Base-by-base conservation (phyloP, 1,284 basidiomycete genomes). In the Ganoderma leucocontextum region DNA sequence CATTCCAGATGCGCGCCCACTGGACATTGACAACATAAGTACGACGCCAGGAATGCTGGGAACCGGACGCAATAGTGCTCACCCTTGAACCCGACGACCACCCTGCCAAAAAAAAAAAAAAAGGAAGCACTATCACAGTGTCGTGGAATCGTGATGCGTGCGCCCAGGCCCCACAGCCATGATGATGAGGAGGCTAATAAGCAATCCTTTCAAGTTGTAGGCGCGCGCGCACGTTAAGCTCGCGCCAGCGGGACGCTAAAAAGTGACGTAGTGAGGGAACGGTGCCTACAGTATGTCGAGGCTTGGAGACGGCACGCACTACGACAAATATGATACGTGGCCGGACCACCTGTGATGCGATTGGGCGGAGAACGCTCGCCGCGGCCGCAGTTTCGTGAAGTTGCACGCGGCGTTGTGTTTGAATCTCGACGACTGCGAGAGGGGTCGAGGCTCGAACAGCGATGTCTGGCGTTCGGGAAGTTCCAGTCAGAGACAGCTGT, bases 241-340 rank as follows among this genome's bases (percentile, higher is more conserved):
- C 33, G n/a, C 53, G 13, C n/a, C 55, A 17, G 55, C 19, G 35
- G 29, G 17, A 29, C 55, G 55, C 55, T 36, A 38, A n/a, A 19
- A 22, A 15, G 33, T 58, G 55, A 58, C 55, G 33, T 35, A n/a
- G 55, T 58, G 55, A 38, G 35, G 55, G 55, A 58, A 38, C 33
- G 33, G 55, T 13, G n/a, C 22, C 3, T 22, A 22, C 6, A 13
- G 25, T 33, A 15, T 29, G 2, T 33, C 35, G 7, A 57, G 17
- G 4, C 33, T 17, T 38, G 55, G 55, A 38, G 35, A n/a, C 35
- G 55, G 33, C 29, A 57, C 35, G 19, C 15, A 57, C 55, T 19
- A n/a, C 8, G 55, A 36, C 55, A 36, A n/a, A 57, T 33, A 57
- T 9, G 9, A 22, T 4, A 15, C 33, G 3, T 55, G 33, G 29